Evolutionary conservation across 805 yeast genomes (phyloP), one percentile per base, ranked within the genome.

Genomic region (Pichia manshurica): DNA sequence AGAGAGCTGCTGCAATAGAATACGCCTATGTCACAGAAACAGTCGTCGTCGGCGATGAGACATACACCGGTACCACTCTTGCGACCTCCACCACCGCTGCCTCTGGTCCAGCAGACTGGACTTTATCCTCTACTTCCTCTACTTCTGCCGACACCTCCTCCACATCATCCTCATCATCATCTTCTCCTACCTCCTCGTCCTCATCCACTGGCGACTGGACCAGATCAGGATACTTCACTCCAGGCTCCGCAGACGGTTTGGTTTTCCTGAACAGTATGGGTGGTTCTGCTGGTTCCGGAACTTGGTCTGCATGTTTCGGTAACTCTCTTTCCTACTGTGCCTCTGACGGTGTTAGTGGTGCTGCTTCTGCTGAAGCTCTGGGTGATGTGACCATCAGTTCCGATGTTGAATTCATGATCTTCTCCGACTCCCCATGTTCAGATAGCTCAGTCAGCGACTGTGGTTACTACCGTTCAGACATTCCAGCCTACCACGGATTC

Each of bases 401-500:
- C 46, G 78, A 87, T 72, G 69, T 72, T 49, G 99, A 93, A 73
- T 85, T 72, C 70, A 74, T 86, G 63, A 83, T 93, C 67, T 84
- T 91, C 75, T 77, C 96, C 36, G 86, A 82, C 52, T 56, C 68
- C n/a, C 58, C 73, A 60, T 85, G 90, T 72, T 72, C 64, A 53
- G 65, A 61, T 52, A 65, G 70, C 41, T 69, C 73, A 49, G 65
- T 62, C 57, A 71, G 69, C 48, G 77, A 68, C 54, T 91, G 98
- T 77, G 96, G 96, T 53, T 87, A 75, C 77, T 86, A 81, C 79
- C 81, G 96, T 73, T 68, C 70, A 5, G 87, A 82, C 47, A 87
- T 82, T 54, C 96, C 96, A 57, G 97, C 98, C 49, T 84, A 84
- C 74, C 95, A 89, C 62, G 99, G 98, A 37, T 93, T 91, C 67